phyloP scores from a whole-genome alignment of 192 early-diverging fungal species.

The Gigaspora rosea region DNA sequence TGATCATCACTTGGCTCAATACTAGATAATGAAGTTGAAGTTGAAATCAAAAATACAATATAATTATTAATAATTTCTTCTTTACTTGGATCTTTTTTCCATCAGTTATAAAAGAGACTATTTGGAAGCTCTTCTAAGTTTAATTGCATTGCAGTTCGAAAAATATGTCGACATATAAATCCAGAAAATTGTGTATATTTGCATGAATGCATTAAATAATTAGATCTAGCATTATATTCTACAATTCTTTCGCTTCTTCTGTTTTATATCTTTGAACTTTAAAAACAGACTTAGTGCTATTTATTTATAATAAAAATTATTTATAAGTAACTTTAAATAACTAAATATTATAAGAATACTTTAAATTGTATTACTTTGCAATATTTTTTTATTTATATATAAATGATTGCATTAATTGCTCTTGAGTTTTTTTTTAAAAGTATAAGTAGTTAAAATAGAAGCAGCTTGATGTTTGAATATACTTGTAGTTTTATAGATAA shows the following conservation, averaged over 20 bases:
- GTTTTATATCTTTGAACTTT: neutral
- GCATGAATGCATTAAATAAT: neutral
- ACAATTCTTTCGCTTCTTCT: neutral
- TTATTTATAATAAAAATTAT: constrained; percentile 4
- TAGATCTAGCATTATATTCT: neutral
- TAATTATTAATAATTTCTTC: neutral
- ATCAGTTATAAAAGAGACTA: neutral
- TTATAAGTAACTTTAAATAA: neutral
- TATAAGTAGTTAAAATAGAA: neutral
- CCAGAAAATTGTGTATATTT: too few relatives aligned
- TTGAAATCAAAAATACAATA: neutral
- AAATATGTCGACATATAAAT: too few relatives aligned
- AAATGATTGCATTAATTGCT: neutral
- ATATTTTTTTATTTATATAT: too few relatives aligned
- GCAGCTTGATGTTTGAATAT: neutral
- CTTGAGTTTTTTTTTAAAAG: neutral
- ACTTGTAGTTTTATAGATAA: neutral
- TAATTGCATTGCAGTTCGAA: neutral
- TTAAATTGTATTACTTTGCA: neutral
- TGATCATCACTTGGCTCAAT: too few relatives aligned
- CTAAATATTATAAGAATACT: neutral
- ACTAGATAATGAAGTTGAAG: too few relatives aligned
- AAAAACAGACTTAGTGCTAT: neutral
- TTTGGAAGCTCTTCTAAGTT: neutral
- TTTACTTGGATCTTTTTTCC: constrained; percentile 2